These are phyloP conservation scores for Blastosporella zonata DNA, from an alignment of 1,284 basidiomycete genomes.

Conservation along the genomic window DNA sequence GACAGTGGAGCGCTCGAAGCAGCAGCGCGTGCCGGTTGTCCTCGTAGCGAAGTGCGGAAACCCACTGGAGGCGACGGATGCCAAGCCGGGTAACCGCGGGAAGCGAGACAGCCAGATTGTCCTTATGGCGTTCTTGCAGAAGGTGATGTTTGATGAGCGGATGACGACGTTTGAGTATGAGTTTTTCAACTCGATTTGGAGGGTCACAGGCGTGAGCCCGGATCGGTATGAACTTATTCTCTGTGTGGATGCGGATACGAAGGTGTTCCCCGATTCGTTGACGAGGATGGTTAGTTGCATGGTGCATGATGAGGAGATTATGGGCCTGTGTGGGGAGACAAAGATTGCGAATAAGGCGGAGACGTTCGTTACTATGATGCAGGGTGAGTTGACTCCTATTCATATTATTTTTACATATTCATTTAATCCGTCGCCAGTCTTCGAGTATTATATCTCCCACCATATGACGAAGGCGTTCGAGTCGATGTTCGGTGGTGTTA, in stretches of 20 bases:
- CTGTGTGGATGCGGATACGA: constrained; percentile 98
- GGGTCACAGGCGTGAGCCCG: constrained; percentile 92
- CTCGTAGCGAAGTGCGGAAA: constrained; percentile 95
- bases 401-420: constrained; percentile 8
- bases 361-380: constrained; percentile 98
- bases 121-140: constrained; percentile 96
- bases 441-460: constrained; percentile 99
- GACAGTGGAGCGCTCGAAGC: constrained; percentile 90
- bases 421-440: constrained; percentile 54
- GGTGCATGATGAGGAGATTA: constrained; percentile 95
- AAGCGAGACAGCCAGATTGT: constrained; percentile 99
- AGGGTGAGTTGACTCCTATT: constrained; percentile 58
- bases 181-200: constrained; percentile 97
- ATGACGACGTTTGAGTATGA: constrained; percentile 99
- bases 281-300: constrained; percentile 92
- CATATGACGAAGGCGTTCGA: constrained; percentile 99
- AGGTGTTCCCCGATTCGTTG: constrained; percentile 93
- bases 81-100: constrained; percentile 97
- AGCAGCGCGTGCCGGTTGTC: constrained; percentile 95
- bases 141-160: constrained; percentile 98
- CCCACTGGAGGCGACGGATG: constrained; percentile 80
- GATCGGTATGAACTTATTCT: constrained; percentile 96
- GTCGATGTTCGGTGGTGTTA: constrained; percentile 99
- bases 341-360: constrained; percentile 99
- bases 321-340: constrained; percentile 99